Percentiles rank a stretch among this genome's conserved stretches.
These are phyloP conservation scores for Tolypocladium ovalisporum DNA, from an alignment of 2,329 filamentous ascomycete genomes.

Conservation along the genomic window DNA sequence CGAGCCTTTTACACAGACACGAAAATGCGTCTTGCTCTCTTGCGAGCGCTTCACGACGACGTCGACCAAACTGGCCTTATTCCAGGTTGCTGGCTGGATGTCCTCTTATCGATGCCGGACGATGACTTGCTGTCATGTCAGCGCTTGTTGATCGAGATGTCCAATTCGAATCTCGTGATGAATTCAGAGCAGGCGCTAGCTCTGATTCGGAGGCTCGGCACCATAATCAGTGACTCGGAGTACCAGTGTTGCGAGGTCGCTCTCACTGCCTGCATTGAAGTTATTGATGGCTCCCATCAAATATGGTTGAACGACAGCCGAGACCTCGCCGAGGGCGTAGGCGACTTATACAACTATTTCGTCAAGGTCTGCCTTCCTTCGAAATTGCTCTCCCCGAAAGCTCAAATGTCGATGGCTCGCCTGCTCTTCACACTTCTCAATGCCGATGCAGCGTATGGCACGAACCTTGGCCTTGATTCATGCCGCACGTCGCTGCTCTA, in stretches of 20 bases:
- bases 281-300: slow-evolving; percentile 52
- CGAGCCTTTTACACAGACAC: slow-evolving; percentile 38
- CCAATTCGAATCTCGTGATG: slow-evolving; percentile 41
- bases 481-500: slow-evolving; percentile 62
- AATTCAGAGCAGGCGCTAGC: slow-evolving; percentile 32
- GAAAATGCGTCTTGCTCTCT: slow-evolving; percentile 31
- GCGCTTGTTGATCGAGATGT: slow-evolving; percentile 38
- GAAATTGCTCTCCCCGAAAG: slow-evolving; percentile 56
- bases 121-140: slow-evolving; percentile 44
- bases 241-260: slow-evolving; percentile 68
- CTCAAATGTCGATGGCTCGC: slow-evolving; percentile 54
- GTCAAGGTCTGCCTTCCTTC: slow-evolving; percentile 55
- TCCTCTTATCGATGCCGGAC: slow-evolving; percentile 35
- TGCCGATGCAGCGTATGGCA: slow-evolving; percentile 55
- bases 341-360: slow-evolving; percentile 72
- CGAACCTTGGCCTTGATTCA: slow-evolving; percentile 43
- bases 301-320: slow-evolving; percentile 52
- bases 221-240: slow-evolving; percentile 42
- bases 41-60: slow-evolving; percentile 32
- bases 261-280: slow-evolving; percentile 53
- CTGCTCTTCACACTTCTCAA: slow-evolving; percentile 63
- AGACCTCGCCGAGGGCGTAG: slow-evolving; percentile 53
- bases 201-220: slow-evolving; percentile 40
- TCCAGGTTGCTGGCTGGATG: slow-evolving; percentile 37
- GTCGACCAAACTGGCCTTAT: slow-evolving; percentile 35